Percentiles rank a stretch among this genome's conserved stretches.
Conservation (phyloP, 495 filamentous ascomycete genomes). For the Pyronema omphalodes region DNA sequence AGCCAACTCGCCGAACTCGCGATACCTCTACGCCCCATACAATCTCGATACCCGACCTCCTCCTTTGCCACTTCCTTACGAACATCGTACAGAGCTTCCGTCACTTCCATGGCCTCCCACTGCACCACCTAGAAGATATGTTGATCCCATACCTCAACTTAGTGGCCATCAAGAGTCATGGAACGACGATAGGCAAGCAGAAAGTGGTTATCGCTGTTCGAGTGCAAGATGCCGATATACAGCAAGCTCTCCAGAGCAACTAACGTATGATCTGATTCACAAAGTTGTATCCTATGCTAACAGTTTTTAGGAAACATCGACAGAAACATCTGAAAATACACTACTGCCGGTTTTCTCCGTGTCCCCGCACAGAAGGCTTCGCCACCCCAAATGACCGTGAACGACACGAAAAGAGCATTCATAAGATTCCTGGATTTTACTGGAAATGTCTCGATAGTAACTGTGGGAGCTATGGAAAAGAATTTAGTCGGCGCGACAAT, state of each 20-base stretch:
- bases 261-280: neutral
- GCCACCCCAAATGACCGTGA: conserved; percentile 24
- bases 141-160: neutral
- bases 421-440: conserved; percentile 24
- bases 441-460: conserved; percentile 23
- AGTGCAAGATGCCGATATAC: conserved; percentile 2
- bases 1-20: neutral
- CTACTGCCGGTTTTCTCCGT: conserved; percentile 15
- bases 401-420: conserved; percentile 22
- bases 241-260: conserved; percentile 3
- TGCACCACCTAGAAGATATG: neutral
- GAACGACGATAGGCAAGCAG: neutral
- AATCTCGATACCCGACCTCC: neutral
- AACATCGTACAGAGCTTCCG: neutral
- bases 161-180: neutral
- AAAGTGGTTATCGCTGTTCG: neutral
- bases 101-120: neutral
- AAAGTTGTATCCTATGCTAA: neutral
- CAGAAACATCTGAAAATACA: conserved; percentile 23
- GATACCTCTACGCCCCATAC: neutral
- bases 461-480: conserved; percentile 22
- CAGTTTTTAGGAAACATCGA: conserved; percentile 19
- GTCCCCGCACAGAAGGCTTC: conserved; percentile 22
- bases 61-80: neutral
- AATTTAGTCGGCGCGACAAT: conserved; percentile 24